Conservation (phyloP, 352 stramenopile genomes). For the Phytophthora pini region DNA sequence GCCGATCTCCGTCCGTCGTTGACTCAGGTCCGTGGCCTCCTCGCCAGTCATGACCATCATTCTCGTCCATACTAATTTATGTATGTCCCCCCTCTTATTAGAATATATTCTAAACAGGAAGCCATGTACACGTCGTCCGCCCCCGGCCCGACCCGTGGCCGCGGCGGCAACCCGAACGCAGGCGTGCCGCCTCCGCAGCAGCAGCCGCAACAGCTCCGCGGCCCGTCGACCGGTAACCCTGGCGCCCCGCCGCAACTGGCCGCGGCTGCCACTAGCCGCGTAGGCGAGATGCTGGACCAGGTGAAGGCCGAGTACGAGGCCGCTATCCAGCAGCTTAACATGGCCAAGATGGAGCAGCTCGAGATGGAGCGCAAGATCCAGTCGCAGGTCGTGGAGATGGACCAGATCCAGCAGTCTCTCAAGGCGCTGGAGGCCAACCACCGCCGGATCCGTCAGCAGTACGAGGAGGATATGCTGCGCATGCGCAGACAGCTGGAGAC, state of each 20-base stretch:
- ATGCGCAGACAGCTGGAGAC: conserved; percentile 85
- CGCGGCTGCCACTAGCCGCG: conserved; percentile 53
- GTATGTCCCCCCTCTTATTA: neutral
- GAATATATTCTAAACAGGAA: neutral
- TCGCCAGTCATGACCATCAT: conserved; percentile 1
- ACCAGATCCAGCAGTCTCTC: conserved; percentile 89
- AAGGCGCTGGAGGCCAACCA: conserved; percentile 87
- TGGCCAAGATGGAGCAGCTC: conserved; percentile 90
- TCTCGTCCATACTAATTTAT: neutral
- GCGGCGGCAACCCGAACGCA: conserved; percentile 61
- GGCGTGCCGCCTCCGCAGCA: conserved; percentile 50
- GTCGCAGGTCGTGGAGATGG: conserved; percentile 87
- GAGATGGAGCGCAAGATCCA: conserved; percentile 90
- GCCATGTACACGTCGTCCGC: conserved; percentile 78
- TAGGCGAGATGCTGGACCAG: conserved; percentile 86
- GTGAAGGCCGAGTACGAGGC: conserved; percentile 87
- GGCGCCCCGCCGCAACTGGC: conserved; percentile 43
- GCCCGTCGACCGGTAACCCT: conserved; percentile 53
- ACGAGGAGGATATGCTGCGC: conserved; percentile 86
- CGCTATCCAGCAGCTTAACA: conserved; percentile 86
- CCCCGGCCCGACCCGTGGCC: conserved; percentile 57
- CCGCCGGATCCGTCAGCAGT: conserved; percentile 82
- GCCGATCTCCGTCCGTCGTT: neutral
- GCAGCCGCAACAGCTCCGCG: conserved; percentile 66
- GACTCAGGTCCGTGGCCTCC: conserved; percentile 10